phyloP scores from a whole-genome alignment of 148 eudicot species.

The Rhododendron ovatum region DNA sequence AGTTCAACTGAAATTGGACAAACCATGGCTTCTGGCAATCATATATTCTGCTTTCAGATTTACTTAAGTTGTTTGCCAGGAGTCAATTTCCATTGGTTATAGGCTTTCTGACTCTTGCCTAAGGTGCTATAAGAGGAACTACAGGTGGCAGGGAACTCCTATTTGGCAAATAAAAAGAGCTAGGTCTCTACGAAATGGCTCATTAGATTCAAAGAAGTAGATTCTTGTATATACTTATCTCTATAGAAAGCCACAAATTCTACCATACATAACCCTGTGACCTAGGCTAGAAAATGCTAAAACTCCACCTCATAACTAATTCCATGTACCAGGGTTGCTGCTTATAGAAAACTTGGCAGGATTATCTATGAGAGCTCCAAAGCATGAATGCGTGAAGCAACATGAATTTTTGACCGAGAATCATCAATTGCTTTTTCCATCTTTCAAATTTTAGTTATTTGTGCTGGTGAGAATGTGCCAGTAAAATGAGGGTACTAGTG shows the following conservation, averaged over 20 bases:
- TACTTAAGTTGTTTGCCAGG: not conserved
- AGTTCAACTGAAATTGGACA: not conserved
- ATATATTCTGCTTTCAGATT: not conserved
- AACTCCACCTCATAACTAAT: not conserved
- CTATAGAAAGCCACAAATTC: too few species aligned
- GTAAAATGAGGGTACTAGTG: not conserved
- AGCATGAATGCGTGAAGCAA: not conserved
- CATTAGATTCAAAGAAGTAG: too few species aligned
- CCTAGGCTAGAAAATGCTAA: not conserved
- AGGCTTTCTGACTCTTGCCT: too few species aligned
- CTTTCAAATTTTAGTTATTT: not conserved
- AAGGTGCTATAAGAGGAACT: too few species aligned
- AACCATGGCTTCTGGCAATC: not conserved
- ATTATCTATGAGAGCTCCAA: not conserved
- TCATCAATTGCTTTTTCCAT: not conserved
- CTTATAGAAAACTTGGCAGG: not conserved
- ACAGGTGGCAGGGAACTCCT: too few species aligned
- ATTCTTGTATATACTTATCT: too few species aligned
- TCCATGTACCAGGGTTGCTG: not conserved
- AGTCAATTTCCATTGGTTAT: not conserved
- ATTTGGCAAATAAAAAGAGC: too few species aligned
- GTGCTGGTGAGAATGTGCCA: not conserved
- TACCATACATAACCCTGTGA: too few species aligned
- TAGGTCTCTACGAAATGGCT: too few species aligned
- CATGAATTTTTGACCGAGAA: not conserved